phyloP scores from a whole-genome alignment of 2,329 filamentous ascomycete species.

The Ophiostoma ips region DNA sequence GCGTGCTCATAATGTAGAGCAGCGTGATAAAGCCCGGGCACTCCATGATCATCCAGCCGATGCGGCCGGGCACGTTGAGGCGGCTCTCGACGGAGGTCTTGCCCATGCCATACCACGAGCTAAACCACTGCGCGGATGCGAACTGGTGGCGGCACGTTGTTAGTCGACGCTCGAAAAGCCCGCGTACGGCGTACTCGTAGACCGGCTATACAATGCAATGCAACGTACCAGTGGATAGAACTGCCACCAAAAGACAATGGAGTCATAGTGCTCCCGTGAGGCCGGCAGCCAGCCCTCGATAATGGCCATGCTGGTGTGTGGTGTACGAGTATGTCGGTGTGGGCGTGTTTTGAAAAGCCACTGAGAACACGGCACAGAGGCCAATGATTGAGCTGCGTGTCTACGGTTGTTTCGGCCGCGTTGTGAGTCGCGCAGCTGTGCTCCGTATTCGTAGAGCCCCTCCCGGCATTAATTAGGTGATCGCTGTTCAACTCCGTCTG shows the following conservation, averaged over 20 bases:
- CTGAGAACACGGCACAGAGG: too few relatives aligned
- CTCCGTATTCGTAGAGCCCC: too few relatives aligned
- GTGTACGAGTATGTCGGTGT: too few relatives aligned
- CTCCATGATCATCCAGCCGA: constrained; percentile 86
- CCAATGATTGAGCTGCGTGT: too few relatives aligned
- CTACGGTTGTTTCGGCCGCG: too few relatives aligned
- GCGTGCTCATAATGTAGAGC: constrained; percentile 61
- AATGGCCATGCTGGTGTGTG: constrained; percentile 27
- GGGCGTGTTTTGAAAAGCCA: too few relatives aligned
- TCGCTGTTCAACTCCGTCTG: too few relatives aligned
- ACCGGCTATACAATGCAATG: background rate
- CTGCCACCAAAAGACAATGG: constrained; percentile 37
- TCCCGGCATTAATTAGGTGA: too few relatives aligned
- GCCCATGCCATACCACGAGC: constrained; percentile 78
- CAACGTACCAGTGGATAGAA: constrained; percentile 38
- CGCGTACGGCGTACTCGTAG: background rate
- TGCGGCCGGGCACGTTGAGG: constrained; percentile 77
- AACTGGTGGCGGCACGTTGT: constrained; percentile 48
- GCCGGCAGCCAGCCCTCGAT: constrained; percentile 43
- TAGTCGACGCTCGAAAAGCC: too few relatives aligned
- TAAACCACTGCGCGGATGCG: constrained; percentile 58
- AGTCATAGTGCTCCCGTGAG: constrained; percentile 42
- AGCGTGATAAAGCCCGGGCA: constrained; percentile 61
- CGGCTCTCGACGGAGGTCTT: constrained; percentile 67
- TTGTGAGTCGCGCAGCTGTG: too few relatives aligned